These are phyloP conservation scores for Ambrosia hybrid DNA, from an alignment of 140 eudicot genomes.

Conservation along the genomic window DNA sequence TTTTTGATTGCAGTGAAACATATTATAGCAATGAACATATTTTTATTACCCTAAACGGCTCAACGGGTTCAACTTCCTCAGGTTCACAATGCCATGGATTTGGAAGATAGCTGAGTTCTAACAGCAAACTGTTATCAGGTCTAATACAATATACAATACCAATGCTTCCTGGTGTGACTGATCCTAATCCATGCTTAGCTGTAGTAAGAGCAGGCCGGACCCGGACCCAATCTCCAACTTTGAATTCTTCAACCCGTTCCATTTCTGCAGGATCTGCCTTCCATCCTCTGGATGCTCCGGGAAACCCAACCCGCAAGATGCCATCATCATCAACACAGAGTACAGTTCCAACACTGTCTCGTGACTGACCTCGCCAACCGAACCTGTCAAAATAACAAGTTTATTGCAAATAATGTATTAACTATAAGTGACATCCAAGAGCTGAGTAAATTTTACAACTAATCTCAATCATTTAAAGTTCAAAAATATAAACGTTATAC, in stretches of 20 bases:
- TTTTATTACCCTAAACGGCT: constrained; percentile 73
- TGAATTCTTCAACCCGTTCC: constrained; percentile 97
- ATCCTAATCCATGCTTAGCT: constrained; percentile 96
- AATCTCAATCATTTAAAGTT: no score
- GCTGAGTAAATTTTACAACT: no score
- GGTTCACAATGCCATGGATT: constrained; percentile 99
- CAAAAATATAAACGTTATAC: no score
- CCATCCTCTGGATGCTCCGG: constrained; percentile 99
- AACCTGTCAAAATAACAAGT: constrained; percentile 49
- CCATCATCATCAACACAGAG: constrained; percentile 99
- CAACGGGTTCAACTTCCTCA: constrained; percentile 98
- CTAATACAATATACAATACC: constrained; percentile 89
- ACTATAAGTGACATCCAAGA: no score
- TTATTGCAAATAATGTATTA: no score
- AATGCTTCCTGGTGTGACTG: constrained; percentile 98
- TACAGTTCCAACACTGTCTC: constrained; percentile 92
- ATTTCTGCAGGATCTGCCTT: constrained; percentile 99
- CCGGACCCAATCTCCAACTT: constrained; percentile 99
- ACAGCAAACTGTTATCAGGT: constrained; percentile 84
- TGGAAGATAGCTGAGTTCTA: constrained; percentile 96
- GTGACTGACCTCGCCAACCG: constrained; percentile 87
- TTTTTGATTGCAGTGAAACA: neutral
- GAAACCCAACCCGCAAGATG: constrained; percentile 95
- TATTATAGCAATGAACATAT: constrained; percentile 5
- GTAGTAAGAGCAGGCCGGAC: constrained; percentile 92